Base-by-base conservation (phyloP, 352 stramenopile genomes). In the Paralagenidium karlingii region DNA sequence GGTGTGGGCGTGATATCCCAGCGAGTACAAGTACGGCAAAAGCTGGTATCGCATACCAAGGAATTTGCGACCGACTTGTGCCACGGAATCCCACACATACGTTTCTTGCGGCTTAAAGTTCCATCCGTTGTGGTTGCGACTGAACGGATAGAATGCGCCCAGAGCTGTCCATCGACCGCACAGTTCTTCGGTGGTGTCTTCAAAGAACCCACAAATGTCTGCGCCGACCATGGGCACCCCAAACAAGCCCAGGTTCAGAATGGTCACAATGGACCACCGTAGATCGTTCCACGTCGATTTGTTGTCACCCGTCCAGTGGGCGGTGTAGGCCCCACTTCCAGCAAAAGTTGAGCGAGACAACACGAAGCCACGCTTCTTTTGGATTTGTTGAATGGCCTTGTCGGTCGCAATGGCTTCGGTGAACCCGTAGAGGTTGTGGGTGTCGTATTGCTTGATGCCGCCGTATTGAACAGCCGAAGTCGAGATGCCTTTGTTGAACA, bases 301-400 rank as follows among this genome's bases (percentile, higher is more conserved):
- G 34, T 87, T 90, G 47, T 90, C 77, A 15, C 77, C 77, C 4
- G 74, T 82, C 73, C 73, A 87, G 56, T 90, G 75, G 20, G 69
- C 73, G 5, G 53, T 56, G 42, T 86, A 55, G 8, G 46, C 63
- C 16, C 77, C 73, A 25, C 58, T 65, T 8, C 65, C 67, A 3
- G 75, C 66, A 48, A 83, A 87, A 5, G 68, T 82, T 12, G 73
- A 86, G 19, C 73, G 50, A 5, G 68, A 80, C 24, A 91, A 59
- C 29, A 87, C 55, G 31, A 92, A 85, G 15, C 68, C 63, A 8
- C 75, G 47, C 55, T 84, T 83, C 37, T 53, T 49, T 1, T 49
- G 27, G 33, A 89, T 45, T 5, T 57, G 44, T 43, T 82, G 68
- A 39, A 79, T 53, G 6, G 68, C 55, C 2, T 34, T 26, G 32